Percentiles rank a stretch among this genome's conserved stretches.
Conservation (phyloP, 2,329 filamentous ascomycete genomes). For the Tolypocladium sp. region DNA sequence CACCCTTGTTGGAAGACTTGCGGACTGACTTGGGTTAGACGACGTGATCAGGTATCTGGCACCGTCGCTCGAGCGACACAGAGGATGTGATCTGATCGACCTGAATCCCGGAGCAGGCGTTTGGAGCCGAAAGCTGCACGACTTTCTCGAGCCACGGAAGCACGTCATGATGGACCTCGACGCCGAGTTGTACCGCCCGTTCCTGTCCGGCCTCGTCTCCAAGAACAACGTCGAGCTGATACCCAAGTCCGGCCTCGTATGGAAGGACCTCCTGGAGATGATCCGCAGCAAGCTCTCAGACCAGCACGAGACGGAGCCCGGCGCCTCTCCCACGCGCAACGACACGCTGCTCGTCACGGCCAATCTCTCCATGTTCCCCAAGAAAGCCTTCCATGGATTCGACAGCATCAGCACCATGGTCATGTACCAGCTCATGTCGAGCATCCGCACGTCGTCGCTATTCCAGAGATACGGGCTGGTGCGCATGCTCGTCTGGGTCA, state of each 20-base stretch:
- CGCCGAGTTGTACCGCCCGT: slow-evolving; percentile 43
- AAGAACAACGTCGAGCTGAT: slow-evolving; percentile 40
- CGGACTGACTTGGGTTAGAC: slow-evolving; percentile 32
- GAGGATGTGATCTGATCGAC: slow-evolving; percentile 78
- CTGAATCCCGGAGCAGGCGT: slow-evolving; percentile 73
- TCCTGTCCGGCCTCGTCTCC: slow-evolving; percentile 49
- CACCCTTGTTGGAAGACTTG: background rate
- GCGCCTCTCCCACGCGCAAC: slow-evolving; percentile 45
- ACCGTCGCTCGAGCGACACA: slow-evolving; percentile 57
- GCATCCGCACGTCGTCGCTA: slow-evolving; percentile 46
- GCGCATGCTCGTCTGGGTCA: slow-evolving; percentile 67
- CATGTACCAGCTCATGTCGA: slow-evolving; percentile 51
- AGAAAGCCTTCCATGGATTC: slow-evolving; percentile 39
- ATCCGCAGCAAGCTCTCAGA: slow-evolving; percentile 42
- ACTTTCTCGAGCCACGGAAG: slow-evolving; percentile 64
- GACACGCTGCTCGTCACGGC: slow-evolving; percentile 64
- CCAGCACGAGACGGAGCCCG: slow-evolving; percentile 34
- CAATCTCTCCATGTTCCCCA: slow-evolving; percentile 51
- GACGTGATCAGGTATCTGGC: slow-evolving; percentile 63
- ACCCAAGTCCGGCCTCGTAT: slow-evolving; percentile 48
- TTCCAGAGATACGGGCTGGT: slow-evolving; percentile 73
- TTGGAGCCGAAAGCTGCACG: slow-evolving; percentile 70
- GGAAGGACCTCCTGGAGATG: slow-evolving; percentile 47
- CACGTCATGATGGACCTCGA: slow-evolving; percentile 80
- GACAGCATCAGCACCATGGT: slow-evolving; percentile 49